Evolutionary conservation across 2,329 filamentous ascomycete genomes (phyloP).

Genomic region (Blastomyces gilchristii): DNA sequence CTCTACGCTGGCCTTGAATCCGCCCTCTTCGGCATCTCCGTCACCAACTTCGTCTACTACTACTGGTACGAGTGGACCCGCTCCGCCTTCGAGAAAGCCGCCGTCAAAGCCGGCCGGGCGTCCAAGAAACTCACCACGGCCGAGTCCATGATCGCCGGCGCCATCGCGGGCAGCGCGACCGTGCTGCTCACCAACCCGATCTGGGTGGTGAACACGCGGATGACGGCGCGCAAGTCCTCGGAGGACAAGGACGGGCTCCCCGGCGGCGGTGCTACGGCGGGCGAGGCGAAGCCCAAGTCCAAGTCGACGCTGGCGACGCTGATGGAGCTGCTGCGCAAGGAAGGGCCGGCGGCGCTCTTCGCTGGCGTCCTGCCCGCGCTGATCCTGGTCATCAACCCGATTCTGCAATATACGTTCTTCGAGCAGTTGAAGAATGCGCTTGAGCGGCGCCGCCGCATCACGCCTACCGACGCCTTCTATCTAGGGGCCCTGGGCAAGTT

Average conservation of each 20-base stretch:
- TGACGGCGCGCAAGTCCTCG: constrained; percentile 77
- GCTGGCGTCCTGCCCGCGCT: constrained; percentile 85
- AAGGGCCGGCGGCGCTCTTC: constrained; percentile 78
- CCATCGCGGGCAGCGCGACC: constrained; percentile 84
- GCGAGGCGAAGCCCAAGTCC: constrained; percentile 37
- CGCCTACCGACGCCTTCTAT: constrained; percentile 77
- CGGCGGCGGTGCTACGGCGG: constrained; percentile 25
- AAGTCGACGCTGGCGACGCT: constrained; percentile 74
- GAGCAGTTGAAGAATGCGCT: constrained; percentile 92
- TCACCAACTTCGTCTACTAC: constrained; percentile 99
- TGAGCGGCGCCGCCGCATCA: constrained; percentile 67
- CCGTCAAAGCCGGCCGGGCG: constrained; percentile 59
- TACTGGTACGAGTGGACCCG: constrained; percentile 99
- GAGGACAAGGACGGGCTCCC: constrained; percentile 34
- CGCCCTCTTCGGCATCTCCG: constrained; percentile 90
- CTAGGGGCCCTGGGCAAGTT: constrained; percentile 90
- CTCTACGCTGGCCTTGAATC: constrained; percentile 90
- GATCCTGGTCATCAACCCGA: constrained; percentile 93
- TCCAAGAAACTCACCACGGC: constrained; percentile 77
- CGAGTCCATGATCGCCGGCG: constrained; percentile 91
- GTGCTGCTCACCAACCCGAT: constrained; percentile 97
- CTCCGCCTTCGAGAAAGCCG: constrained; percentile 67
- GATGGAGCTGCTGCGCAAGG: constrained; percentile 66
- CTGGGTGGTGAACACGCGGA: constrained; percentile 97
- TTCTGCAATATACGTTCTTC: constrained; percentile 96